These are phyloP conservation scores for Agaricus bisporus DNA, from an alignment of 768 basidiomycete species.

Conservation along the genomic window DNA sequence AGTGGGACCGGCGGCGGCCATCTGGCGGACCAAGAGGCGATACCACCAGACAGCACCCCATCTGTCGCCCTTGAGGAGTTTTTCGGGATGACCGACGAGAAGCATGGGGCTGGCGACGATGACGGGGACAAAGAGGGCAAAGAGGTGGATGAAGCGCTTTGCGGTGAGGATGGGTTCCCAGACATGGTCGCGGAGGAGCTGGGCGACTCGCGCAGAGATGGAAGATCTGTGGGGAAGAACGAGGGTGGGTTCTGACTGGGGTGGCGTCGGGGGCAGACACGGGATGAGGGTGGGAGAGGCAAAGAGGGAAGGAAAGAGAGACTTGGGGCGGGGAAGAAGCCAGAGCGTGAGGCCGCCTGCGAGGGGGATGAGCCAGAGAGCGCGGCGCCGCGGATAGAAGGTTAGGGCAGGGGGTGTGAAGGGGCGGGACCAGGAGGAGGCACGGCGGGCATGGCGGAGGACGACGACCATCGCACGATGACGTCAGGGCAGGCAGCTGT, in stretches of 20 bases:
- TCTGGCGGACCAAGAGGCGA: constrained; percentile 74
- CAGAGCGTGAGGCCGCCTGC: constrained; percentile 50
- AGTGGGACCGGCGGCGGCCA: constrained; percentile 94
- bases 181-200: constrained; percentile 50
- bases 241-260: constrained; percentile 30
- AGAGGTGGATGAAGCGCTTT: constrained; percentile 77
- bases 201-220: constrained; percentile 35
- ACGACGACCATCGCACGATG: neutral
- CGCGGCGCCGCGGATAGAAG: constrained; percentile 22
- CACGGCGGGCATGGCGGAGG: constrained; percentile 10
- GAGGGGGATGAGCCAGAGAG: constrained; percentile 53
- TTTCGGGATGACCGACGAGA: constrained; percentile 53
- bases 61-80: constrained; percentile 59
- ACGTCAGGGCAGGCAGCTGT: neutral
- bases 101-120: constrained; percentile 82
- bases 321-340: constrained; percentile 35
- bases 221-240: constrained; percentile 66
- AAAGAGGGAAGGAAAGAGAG: constrained; percentile 38
- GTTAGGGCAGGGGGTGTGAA: constrained; percentile 21
- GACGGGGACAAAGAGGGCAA: constrained; percentile 82
- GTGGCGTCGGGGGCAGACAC: constrained; percentile 20
- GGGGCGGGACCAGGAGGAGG: constrained; percentile 17
- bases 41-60: constrained; percentile 99
- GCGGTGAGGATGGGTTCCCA: constrained; percentile 86
- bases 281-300: constrained; percentile 42